Base-by-base conservation (phyloP, 805 yeast genomes). In the Sugiyamaella lignohabitans region DNA sequence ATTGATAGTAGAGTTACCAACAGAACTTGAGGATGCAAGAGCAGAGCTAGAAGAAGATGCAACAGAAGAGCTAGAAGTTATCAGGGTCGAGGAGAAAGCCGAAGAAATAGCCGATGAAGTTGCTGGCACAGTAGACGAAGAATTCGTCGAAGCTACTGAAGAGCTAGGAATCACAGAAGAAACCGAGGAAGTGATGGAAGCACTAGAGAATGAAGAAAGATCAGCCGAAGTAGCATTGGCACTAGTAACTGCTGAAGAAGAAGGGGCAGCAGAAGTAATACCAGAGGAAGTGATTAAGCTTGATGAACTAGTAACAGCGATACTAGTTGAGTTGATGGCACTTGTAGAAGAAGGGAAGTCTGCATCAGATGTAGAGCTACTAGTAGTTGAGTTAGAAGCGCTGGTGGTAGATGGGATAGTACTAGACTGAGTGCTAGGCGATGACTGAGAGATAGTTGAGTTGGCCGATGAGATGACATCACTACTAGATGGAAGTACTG, bases 1-100 rank as follows among this genome's bases (percentile, higher is more conserved):
- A 42, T 11, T 21, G 23, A 36, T 42, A 18, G 45, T 42, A 29
- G 40, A 5, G 43, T 27, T 40, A n/a, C n/a, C 38, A 21, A 17
- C 5, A 5, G 36, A 18, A 23, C 40, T 45, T 14, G 14, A 36
- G 5, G 37, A 10, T 6, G 34, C 42, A 14, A 39, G 14, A 16
- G 45, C 30, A 23, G 29, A n/a, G 30, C 11, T 17, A n/a, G 40
- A n/a, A 19, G 41, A 22, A 17, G 39, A 38, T 27, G 21, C 40
- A 16, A 22, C 17, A 24, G 43, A 14, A 10, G 40, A 32, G 8
- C 24, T 16, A 16, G 45, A 42, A 30, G 42, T 6, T 22, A 29
- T 16, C 16, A 46, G 11, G 45, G 47, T 14, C 19, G 40, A 4
- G 11, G 48, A n/a, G 16, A 40, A 3, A 8, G 44, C 29, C 21